A percentile compares a stretch with the other conserved stretches of the same genome.
These are phyloP conservation scores for Cercospora sp. DNA, from an alignment of 2,329 filamentous ascomycete species.

Conservation along the genomic window DNA sequence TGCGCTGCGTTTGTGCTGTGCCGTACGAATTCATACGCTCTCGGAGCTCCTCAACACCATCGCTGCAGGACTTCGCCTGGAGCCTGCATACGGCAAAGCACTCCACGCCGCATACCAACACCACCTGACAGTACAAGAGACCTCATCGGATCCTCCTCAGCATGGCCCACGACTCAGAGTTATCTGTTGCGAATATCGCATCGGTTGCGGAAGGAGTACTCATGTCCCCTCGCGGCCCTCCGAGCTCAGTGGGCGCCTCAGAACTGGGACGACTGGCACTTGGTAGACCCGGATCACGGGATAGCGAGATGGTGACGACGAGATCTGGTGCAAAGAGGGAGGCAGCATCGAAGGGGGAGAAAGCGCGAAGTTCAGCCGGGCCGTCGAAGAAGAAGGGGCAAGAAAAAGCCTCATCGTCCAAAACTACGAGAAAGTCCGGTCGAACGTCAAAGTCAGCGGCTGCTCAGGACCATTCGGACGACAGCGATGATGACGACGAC, in stretches of 20 bases:
- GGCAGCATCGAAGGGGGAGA: conserved; percentile 13
- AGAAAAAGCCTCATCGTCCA: conserved; percentile 14
- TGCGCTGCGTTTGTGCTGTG: conserved; percentile 16
- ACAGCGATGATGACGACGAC: conserved; percentile 17
- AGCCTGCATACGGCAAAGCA: conserved; percentile 21
- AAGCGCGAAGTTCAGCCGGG: conserved; percentile 7
- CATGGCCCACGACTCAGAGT: conserved; percentile 18
- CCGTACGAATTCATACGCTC: conserved; percentile 8
- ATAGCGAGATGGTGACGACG: conserved; percentile 25
- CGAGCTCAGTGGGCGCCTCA: conserved; percentile 24
- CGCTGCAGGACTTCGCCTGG: conserved; percentile 11
- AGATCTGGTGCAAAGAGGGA: conserved; percentile 22
- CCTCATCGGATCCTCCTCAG: conserved; percentile 6
- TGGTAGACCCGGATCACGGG: conserved; percentile 1
- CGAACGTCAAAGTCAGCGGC: background rate
- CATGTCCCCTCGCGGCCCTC: conserved; percentile 25
- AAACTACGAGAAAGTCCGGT: conserved; percentile 3
- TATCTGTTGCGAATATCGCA: conserved; percentile 16
- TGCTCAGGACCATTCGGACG: background rate
- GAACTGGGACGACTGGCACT: conserved; percentile 24
- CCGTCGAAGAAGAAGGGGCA: conserved; percentile 13
- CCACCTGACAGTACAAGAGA: conserved; percentile 13
- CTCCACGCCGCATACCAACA: conserved; percentile 4
- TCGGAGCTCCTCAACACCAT: conserved; percentile 4
- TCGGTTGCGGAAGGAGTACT: conserved; percentile 13